Conservation (phyloP, 805 yeast genomes). For the Lipomyces chichibuensis region DNA sequence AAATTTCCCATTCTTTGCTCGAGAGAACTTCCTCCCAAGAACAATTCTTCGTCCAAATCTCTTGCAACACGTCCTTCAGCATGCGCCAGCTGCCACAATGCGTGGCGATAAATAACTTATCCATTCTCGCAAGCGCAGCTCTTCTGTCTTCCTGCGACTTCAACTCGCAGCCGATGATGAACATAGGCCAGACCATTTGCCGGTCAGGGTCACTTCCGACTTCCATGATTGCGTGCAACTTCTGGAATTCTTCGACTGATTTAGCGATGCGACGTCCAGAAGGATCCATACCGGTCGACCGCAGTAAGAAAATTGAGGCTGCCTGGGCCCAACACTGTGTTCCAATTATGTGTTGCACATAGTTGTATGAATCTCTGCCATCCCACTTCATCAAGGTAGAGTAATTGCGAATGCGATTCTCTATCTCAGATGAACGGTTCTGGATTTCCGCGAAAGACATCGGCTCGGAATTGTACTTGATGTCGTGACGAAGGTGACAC, state of each 20-base stretch:
- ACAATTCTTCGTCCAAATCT: conserved; percentile 20
- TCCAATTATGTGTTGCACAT: conserved; percentile 28
- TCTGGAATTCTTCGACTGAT: conserved; percentile 24
- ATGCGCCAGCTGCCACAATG: conserved; percentile 24
- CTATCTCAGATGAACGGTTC: conserved; percentile 23
- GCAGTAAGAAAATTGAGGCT: conserved; percentile 25
- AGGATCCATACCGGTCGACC: conserved; percentile 35
- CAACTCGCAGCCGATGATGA: conserved; percentile 32
- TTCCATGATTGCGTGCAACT: conserved; percentile 21
- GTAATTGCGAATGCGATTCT: conserved; percentile 28
- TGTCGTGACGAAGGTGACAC: conserved; percentile 24
- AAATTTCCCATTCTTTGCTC: conserved; percentile 23
- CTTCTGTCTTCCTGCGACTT: conserved; percentile 15
- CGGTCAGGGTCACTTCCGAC: conserved; percentile 25
- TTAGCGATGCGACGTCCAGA: conserved; percentile 26
- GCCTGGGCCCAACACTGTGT: conserved; percentile 36
- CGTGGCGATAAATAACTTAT: conserved; percentile 10
- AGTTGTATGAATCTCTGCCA: conserved; percentile 30
- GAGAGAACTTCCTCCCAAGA: conserved; percentile 32
- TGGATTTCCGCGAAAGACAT: conserved; percentile 30
- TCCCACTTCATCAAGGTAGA: conserved; percentile 25
- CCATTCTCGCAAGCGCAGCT: conserved; percentile 15
- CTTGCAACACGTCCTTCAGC: conserved; percentile 19
- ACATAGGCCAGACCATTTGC: conserved; percentile 35
- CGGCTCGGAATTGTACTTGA: conserved; percentile 23